Evolutionary conservation across 805 yeast genomes (phyloP).

Genomic region (Cyberlindnera subsufficiens): DNA sequence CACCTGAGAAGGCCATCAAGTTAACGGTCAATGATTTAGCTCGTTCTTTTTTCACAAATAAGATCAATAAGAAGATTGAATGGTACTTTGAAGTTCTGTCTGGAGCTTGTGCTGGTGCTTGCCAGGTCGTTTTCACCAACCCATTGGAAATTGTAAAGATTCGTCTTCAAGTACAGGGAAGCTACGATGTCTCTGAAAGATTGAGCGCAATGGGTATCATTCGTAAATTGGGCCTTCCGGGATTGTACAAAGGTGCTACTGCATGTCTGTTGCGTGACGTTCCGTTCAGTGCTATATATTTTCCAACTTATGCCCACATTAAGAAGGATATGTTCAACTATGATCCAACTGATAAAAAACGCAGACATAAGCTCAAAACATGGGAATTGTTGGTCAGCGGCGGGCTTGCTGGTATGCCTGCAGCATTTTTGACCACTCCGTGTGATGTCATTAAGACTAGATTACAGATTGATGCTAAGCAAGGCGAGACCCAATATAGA

Average conservation of each 20-base stretch:
- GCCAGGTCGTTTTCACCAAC: slow-evolving; percentile 94
- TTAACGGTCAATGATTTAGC: slow-evolving; percentile 89
- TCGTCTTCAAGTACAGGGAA: slow-evolving; percentile 91
- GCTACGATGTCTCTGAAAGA: slow-evolving; percentile 31
- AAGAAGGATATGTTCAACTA: slow-evolving; percentile 77
- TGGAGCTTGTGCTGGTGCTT: slow-evolving; percentile 93
- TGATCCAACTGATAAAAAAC: slow-evolving; percentile 61
- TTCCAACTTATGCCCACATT: slow-evolving; percentile 94
- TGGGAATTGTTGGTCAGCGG: slow-evolving; percentile 86
- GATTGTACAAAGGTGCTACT: slow-evolving; percentile 84
- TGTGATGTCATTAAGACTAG: slow-evolving; percentile 96
- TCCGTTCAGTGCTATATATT: slow-evolving; percentile 93
- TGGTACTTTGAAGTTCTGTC: slow-evolving; percentile 69
- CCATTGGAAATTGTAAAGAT: slow-evolving; percentile 95
- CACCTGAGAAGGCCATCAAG: slow-evolving; percentile 97
- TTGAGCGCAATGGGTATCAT: slow-evolving; percentile 60
- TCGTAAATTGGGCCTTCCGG: slow-evolving; percentile 71
- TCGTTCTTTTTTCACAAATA: slow-evolving; percentile 62
- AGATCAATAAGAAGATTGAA: slow-evolving; percentile 41
- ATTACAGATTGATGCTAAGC: slow-evolving; percentile 75
- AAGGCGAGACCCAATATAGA: slow-evolving; percentile 69
- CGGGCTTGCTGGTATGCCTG: slow-evolving; percentile 96
- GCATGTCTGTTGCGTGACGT: slow-evolving; percentile 94
- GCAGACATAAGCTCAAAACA: slow-evolving; percentile 57
- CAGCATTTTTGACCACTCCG: slow-evolving; percentile 94